A percentile compares a stretch with the other conserved stretches of the same genome.
phyloP scores from a whole-genome alignment of 805 yeast species.

The Teunomyces aglyptinius region DNA sequence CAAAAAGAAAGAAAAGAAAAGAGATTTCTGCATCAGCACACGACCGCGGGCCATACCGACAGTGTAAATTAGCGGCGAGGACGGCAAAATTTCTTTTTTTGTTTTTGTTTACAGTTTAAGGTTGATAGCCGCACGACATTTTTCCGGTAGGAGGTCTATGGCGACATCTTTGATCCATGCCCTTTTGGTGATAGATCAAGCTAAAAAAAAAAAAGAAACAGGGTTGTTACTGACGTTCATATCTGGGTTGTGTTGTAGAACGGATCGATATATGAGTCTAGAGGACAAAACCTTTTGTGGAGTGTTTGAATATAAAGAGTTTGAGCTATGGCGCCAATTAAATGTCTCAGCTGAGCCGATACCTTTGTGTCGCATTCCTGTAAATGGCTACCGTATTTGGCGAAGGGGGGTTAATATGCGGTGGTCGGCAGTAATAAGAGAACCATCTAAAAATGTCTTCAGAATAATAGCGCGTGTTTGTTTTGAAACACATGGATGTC shows the following conservation, averaged over 20 bases:
- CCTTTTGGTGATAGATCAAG: no score
- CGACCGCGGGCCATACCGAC: neutral
- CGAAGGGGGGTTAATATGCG: neutral
- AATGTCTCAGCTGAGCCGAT: no score
- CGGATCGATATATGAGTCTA: no score
- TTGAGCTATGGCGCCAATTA: no score
- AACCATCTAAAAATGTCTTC: neutral
- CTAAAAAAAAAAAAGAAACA: no score
- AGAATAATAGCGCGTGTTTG: no score
- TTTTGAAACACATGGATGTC: no score
- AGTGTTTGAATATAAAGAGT: no score
- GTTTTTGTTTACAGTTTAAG: neutral
- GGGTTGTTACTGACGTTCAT: no score
- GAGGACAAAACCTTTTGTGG: no score
- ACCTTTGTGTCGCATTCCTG: neutral
- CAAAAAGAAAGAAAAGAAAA: neutral
- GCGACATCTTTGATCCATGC: neutral
- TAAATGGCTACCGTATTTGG: neutral
- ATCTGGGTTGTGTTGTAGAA: no score
- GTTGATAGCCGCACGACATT: neutral
- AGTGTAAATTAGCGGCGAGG: neutral
- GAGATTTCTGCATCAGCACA: neutral
- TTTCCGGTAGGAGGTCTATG: neutral
- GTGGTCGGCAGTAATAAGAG: neutral
- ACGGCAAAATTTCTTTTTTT: neutral